Conservation (phyloP, 352 stramenopile genomes). For the Hyaloperonospora brassicae region DNA sequence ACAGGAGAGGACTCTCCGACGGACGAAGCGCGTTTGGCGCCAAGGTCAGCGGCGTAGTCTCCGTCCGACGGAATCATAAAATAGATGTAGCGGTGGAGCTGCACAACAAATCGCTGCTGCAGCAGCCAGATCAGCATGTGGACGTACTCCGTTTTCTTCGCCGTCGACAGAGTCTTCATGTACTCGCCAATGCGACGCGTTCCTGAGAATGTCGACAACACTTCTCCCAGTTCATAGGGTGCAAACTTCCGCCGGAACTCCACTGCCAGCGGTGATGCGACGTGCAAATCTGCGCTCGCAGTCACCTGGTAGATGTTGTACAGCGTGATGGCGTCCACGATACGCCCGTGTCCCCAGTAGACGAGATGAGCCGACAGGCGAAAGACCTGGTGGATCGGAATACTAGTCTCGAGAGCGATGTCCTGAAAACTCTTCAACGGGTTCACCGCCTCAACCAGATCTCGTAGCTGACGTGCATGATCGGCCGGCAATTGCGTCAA, state of each 20-base stretch:
- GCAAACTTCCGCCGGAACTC: slow-evolving; percentile 74
- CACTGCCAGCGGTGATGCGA: slow-evolving; percentile 41
- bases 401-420: slow-evolving; percentile 61
- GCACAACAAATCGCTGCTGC: slow-evolving; percentile 75
- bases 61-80: slow-evolving; percentile 77
- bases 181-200: slow-evolving; percentile 66
- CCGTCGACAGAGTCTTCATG: slow-evolving; percentile 57
- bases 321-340: slow-evolving; percentile 78
- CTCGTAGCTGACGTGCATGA: slow-evolving; percentile 64
- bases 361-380: slow-evolving; percentile 74
- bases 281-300: slow-evolving; percentile 41
- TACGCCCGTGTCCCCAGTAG: slow-evolving; percentile 72
- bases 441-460: slow-evolving; percentile 66
- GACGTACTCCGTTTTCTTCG: slow-evolving; percentile 80
- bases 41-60: slow-evolving; percentile 32
- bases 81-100: slow-evolving; percentile 82
- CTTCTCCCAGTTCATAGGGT: slow-evolving; percentile 58
- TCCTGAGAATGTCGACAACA: slow-evolving; percentile 65
- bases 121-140: slow-evolving; percentile 85
- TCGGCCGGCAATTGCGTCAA: slow-evolving; percentile 58
- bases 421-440: slow-evolving; percentile 84
- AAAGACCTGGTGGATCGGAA: slow-evolving; percentile 79
- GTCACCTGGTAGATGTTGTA: slow-evolving; percentile 85
- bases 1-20: slow-evolving; percentile 30
- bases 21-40: slow-evolving; percentile 9